phyloP scores from a whole-genome alignment of 2,329 filamentous ascomycete genomes.

The Fusarium burgessii region DNA sequence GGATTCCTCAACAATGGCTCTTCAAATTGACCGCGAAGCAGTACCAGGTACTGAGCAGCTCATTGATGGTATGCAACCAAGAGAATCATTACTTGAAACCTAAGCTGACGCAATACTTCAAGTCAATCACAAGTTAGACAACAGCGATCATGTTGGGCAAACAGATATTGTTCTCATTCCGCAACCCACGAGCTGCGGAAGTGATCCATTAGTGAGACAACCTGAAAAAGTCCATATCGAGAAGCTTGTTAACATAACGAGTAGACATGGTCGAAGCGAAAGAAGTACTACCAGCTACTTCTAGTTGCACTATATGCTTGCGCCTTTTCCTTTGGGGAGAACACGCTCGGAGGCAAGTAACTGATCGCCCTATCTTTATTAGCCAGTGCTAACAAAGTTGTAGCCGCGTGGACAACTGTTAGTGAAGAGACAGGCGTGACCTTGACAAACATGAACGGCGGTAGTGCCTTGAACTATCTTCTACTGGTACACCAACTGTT shows the following conservation, averaged over 20 bases:
- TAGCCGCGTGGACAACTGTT: background rate
- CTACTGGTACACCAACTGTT: fast-evolving
- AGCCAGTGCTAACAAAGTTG: fast-evolving
- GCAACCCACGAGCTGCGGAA: background rate
- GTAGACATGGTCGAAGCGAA: background rate
- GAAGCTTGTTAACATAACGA: fast-evolving
- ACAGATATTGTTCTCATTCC: background rate
- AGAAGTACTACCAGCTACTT: background rate
- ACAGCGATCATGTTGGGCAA: background rate
- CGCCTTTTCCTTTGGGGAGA: background rate
- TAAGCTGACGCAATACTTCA: fast-evolving
- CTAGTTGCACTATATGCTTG: background rate
- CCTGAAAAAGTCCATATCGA: fast-evolving
- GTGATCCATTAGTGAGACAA: background rate
- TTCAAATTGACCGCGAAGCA: background rate
- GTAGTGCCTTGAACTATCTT: background rate
- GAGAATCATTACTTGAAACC: fast-evolving
- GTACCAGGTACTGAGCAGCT: background rate
- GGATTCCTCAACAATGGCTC: background rate
- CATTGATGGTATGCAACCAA: background rate
- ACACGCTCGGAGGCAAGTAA: background rate
- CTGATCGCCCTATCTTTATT: background rate
- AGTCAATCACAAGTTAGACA: background rate
- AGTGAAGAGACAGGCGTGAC: background rate
- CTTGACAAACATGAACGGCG: background rate